Percentiles rank a stretch among this genome's conserved stretches.
Evolutionary conservation across 2,329 filamentous ascomycete genomes (phyloP).

Genomic region (Colletotrichum truncatum): DNA sequence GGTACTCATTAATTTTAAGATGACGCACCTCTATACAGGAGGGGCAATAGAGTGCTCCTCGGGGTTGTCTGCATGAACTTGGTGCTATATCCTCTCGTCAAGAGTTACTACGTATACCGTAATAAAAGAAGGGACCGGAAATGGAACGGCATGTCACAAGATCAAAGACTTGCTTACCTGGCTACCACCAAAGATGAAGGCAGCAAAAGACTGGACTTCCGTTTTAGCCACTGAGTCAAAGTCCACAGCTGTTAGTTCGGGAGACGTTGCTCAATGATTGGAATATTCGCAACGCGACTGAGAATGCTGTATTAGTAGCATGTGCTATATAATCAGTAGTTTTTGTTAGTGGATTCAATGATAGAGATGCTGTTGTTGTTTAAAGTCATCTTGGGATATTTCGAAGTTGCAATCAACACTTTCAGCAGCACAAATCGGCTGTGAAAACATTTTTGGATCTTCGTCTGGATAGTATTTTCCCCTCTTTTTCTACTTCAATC

Average conservation of each 20-base stretch:
- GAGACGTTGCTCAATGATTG: no score
- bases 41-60: constrained; percentile 65
- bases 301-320: no score
- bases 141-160: constrained; percentile 41
- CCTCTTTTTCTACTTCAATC: no score
- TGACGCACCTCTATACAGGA: constrained; percentile 56
- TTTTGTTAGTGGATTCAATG: no score
- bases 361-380: no score
- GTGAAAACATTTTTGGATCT: no score
- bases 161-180: constrained; percentile 39
- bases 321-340: no score
- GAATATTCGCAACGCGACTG: no score
- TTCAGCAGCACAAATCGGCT: no score
- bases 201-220: constrained; percentile 54
- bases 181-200: constrained; percentile 52
- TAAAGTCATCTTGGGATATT: no score
- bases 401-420: no score
- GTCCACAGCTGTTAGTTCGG: not conserved
- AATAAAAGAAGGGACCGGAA: constrained; percentile 38
- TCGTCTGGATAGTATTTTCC: no score
- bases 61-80: constrained; percentile 50
- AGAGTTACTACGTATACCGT: constrained; percentile 44
- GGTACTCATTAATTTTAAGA: constrained; percentile 33
- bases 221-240: constrained; percentile 37
- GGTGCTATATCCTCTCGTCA: constrained; percentile 39